Percentiles rank a stretch among this genome's conserved stretches.
These are phyloP conservation scores for Gonium pectorale DNA, from an alignment of 139 green algal species.

Conservation along the genomic window DNA sequence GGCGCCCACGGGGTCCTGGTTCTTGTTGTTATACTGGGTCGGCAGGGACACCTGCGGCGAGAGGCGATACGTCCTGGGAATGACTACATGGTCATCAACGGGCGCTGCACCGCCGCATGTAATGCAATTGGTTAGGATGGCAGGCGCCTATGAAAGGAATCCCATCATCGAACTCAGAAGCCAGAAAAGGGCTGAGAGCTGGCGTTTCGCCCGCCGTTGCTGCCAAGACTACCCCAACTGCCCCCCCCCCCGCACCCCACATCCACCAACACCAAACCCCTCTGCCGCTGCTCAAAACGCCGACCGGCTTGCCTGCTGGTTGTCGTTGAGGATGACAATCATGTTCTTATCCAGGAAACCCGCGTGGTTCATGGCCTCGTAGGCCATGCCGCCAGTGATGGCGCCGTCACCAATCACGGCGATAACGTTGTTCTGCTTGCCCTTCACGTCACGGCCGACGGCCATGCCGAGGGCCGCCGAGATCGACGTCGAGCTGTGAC, in stretches of 20 bases:
- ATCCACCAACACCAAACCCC: too few relatives aligned
- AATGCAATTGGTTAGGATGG: too few relatives aligned
- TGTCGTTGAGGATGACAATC: slow-evolving; percentile 99
- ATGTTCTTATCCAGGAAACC: slow-evolving; percentile 99
- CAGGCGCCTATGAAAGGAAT: too few relatives aligned
- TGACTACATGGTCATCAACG: too few relatives aligned
- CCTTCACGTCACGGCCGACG: slow-evolving; percentile 93
- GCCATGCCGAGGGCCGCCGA: slow-evolving; percentile 97
- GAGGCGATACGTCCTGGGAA: too few relatives aligned
- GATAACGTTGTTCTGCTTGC: slow-evolving; percentile 83
- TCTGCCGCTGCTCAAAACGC: not conserved
- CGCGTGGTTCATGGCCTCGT: slow-evolving; percentile 99
- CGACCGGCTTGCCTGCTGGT: slow-evolving; percentile 87
- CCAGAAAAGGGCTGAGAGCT: too few relatives aligned
- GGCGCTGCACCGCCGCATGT: too few relatives aligned
- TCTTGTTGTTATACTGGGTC: slow-evolving; percentile 97
- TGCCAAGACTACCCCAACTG: too few relatives aligned
- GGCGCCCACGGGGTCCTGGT: slow-evolving; percentile 97
- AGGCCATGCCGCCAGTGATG: slow-evolving; percentile 99
- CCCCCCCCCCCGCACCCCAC: too few relatives aligned
- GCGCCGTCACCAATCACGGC: slow-evolving; percentile 97
- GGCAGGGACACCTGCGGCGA: slow-evolving; percentile 93
- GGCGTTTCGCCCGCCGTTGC: too few relatives aligned
- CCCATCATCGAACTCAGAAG: too few relatives aligned
- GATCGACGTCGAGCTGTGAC: slow-evolving; percentile 96